Base-by-base conservation (phyloP, 768 basidiomycete species). In the Symmetrospora coprosmae region DNA sequence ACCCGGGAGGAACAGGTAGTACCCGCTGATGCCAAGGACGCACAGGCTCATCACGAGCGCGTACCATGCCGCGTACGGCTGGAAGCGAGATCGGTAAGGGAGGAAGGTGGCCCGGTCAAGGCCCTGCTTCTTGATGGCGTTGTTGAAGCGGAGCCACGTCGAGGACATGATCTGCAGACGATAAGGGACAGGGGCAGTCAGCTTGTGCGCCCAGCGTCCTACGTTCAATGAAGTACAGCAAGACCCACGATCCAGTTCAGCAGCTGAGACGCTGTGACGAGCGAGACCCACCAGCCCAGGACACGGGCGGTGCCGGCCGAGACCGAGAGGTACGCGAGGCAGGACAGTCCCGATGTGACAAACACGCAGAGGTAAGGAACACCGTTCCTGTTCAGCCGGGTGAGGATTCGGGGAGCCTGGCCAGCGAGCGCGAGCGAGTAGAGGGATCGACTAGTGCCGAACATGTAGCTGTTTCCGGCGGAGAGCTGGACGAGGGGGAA, bases 381-480 rank as follows among this genome's bases (percentile, higher is more conserved):
- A 45, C 73, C 73, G 11, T 60, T 51, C 35, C 68, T 51, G 40
- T 66, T 70, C 25, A 69, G 51, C 21, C 64, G 43, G 14, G 55
- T 60, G 52, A 74, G 66, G 60, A 71, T 50, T 30, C 53, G 45
- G 14, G 72, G 71, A 1, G 70, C 71, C 35, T 69, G 64, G 9
- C 68, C 66, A 17, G 71, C 67, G 13, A 71, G 52, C 2, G 71
- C 70, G 38, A 73, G 61, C 16, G 68, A 65, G 66, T 71, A 70
- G 27, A 73, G 67, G 0, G 67, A 63, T 41, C 72, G 66, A 33
- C 68, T 67, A 0, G 68, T 66, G 30, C 64, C 65, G 39, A 63
- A 70, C 38, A 69, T 59, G 51, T 68, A 71, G 48, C 66, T 61
- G 65, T 69, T 71, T 2, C 69, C 72, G 1, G 72, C 66, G 0